Percentiles rank a stretch among this genome's conserved stretches.
These are phyloP conservation scores for Penicillium concentricum DNA, from an alignment of 2,329 filamentous ascomycete species.

Conservation along the genomic window DNA sequence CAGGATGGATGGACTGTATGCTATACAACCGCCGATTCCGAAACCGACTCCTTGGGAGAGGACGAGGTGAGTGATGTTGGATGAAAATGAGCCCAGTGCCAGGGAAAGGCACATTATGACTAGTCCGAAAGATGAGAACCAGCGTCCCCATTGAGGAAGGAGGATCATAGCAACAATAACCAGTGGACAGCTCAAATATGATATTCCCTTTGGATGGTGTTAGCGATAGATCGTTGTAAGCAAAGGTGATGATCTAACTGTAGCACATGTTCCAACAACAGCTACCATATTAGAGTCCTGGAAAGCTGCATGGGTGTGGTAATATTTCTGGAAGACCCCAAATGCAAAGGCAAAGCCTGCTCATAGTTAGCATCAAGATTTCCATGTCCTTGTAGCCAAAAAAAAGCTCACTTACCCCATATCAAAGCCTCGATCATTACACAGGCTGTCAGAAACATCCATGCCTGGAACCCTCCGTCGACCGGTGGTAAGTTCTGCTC, in stretches of 20 bases:
- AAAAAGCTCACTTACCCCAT: slow-evolving; percentile 46
- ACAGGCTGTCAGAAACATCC: slow-evolving; percentile 50
- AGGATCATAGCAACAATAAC: slow-evolving; percentile 22
- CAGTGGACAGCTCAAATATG: slow-evolving; percentile 25
- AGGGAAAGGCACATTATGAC: slow-evolving; percentile 25
- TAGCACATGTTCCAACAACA: slow-evolving; percentile 35
- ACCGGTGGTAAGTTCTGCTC: slow-evolving; percentile 28
- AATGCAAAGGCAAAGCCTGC: slow-evolving; percentile 26
- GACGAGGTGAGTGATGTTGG: slow-evolving; percentile 24
- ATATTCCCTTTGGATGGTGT: slow-evolving; percentile 18
- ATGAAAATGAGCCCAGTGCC: slow-evolving; percentile 26
- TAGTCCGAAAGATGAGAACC: slow-evolving; percentile 23
- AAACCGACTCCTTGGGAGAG: slow-evolving; percentile 33
- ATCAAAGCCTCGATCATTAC: slow-evolving; percentile 55
- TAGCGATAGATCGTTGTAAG: neutral
- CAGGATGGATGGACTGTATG: slow-evolving; percentile 49
- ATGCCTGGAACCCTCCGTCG: slow-evolving; percentile 43
- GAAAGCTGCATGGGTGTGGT: slow-evolving; percentile 27
- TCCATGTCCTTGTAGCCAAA: too few relatives aligned
- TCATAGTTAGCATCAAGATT: neutral
- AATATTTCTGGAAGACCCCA: slow-evolving; percentile 38
- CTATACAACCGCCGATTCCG: slow-evolving; percentile 49
- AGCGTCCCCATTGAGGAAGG: slow-evolving; percentile 19
- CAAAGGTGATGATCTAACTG: slow-evolving; percentile 7
- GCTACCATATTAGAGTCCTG: slow-evolving; percentile 27